Evolutionary conservation across 805 yeast species (phyloP).

Genomic region (Starmerella scarabaei): DNA sequence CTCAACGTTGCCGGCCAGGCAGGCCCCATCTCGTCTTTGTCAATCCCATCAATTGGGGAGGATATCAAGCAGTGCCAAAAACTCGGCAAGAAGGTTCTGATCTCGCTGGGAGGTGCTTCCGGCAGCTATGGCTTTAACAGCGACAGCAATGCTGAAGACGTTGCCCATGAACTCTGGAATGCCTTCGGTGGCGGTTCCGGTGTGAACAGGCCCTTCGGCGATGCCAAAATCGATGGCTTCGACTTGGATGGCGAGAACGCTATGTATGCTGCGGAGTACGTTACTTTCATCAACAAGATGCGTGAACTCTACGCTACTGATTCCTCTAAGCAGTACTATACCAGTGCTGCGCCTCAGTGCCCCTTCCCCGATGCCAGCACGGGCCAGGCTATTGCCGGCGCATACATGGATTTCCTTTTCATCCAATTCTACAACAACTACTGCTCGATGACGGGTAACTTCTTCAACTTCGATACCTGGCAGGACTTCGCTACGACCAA

Average conservation of each 20-base stretch:
- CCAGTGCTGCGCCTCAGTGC: slow-evolving; percentile 91
- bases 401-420: slow-evolving; percentile 66
- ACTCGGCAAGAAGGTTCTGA: slow-evolving; percentile 60
- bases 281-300: slow-evolving; percentile 42
- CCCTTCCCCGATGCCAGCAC: slow-evolving; percentile 65
- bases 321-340: slow-evolving; percentile 49
- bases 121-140: slow-evolving; percentile 43
- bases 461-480: slow-evolving; percentile 69
- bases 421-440: slow-evolving; percentile 84
- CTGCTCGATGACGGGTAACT: slow-evolving; percentile 33
- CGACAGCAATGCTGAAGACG: slow-evolving; percentile 43
- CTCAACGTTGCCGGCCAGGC: slow-evolving; percentile 45
- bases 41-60: slow-evolving; percentile 31
- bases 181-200: slow-evolving; percentile 39
- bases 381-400: slow-evolving; percentile 52
- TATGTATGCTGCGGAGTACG: slow-evolving; percentile 46
- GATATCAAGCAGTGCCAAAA: slow-evolving; percentile 68
- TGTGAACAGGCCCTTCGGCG: slow-evolving; percentile 46
- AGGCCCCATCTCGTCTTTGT: not conserved
- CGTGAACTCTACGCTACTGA: slow-evolving; percentile 32
- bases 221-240: slow-evolving; percentile 71
- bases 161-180: slow-evolving; percentile 43
- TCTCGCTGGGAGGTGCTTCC: slow-evolving; percentile 67
- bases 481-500: slow-evolving; percentile 41
- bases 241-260: slow-evolving; percentile 58